Base-by-base conservation (phyloP, 2,329 filamentous ascomycete species). In the Amauroascus niger region DNA sequence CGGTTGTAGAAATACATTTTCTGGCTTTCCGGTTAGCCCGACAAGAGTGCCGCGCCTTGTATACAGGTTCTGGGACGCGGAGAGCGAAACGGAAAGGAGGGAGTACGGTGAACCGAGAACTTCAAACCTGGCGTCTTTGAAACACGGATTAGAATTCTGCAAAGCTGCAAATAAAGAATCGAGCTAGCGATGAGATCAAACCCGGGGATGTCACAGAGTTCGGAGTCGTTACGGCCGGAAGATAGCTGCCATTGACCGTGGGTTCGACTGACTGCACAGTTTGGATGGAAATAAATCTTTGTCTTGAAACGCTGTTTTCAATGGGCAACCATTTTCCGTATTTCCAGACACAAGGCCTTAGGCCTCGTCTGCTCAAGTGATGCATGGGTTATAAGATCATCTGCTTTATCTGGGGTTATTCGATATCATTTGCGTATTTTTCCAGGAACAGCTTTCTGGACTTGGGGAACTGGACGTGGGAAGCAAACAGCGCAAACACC, bases 41-140 rank as follows among this genome's bases (percentile, higher is more conserved):
- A 97, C 87, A 49, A 98, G 76, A 1, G 91, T 95, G 52, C 94
- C 94, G 63, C 89, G 83, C 62, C 91, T 81, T 20, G 93, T 96
- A 71, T 93, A 96, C 48, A 98, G 82, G 63, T 87, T 86, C 70
- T 97, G 91, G 30, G 91, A 97, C 40, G 93, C 87, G 33, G 93
- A 94, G 50, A 98, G 80, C 6, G 86, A 88, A 60, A 95, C 90
- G 20, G 91, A 96, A 62, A 98, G 83, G 59, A 98, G 82, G 53
- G 93, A 97, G 71, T 93, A 93, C 1, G 91, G 89, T 22, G 87
- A 81, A 58, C 93, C 93, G 59, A 98, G 76, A 46, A 97, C 88
- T 71, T 97, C 88, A 70, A 98, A 98, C 55, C 84, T 83, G 52
- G 93, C 93, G 79, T 97, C 93, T 96, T 50, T 35, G 32, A 28